Percentiles rank a stretch among this genome's conserved stretches.
Conservation (phyloP, 179 eudicot genomes). For the Drosera spatulata region DNA sequence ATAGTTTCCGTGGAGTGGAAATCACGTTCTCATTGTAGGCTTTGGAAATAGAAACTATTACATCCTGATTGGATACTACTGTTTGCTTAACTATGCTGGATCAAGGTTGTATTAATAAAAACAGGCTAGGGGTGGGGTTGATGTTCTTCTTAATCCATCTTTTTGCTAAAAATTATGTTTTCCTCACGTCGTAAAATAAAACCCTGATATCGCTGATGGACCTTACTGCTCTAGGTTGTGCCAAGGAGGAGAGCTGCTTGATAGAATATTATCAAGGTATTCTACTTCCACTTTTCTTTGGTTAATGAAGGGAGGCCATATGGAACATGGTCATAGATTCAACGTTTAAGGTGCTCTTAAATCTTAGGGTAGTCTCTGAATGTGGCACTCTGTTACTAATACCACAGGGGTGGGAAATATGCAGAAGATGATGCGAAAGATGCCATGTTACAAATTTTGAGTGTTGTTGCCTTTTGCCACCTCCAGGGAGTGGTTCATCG, state of each 20-base stretch:
- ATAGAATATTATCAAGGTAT: slow-evolving; percentile 21
- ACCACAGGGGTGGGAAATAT: slow-evolving; percentile 64
- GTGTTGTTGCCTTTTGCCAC: slow-evolving; percentile 41
- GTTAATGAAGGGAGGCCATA: slow-evolving; percentile 30
- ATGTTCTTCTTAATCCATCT: background rate
- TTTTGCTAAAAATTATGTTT: background rate
- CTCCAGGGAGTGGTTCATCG: slow-evolving; percentile 55
- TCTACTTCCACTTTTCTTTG: slow-evolving; percentile 37
- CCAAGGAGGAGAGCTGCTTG: slow-evolving; percentile 79
- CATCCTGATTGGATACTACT: background rate
- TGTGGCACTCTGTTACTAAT: background rate
- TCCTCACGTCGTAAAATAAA: background rate
- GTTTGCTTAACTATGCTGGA: background rate
- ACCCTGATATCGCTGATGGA: slow-evolving; percentile 1
- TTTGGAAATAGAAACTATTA: background rate
- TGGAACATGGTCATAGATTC: background rate
- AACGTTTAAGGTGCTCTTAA: background rate
- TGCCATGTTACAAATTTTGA: slow-evolving; percentile 46
- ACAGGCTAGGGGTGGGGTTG: background rate
- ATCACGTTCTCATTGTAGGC: slow-evolving; percentile 10
- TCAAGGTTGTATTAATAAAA: background rate
- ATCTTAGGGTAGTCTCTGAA: background rate
- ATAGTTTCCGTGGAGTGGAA: slow-evolving; percentile 3
- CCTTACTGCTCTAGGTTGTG: slow-evolving; percentile 51
- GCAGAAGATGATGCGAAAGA: slow-evolving; percentile 63